Percentiles rank a stretch among this genome's conserved stretches.
Evolutionary conservation across 2,329 filamentous ascomycete species (phyloP).

Genomic region (Orbilia brochopaga): DNA sequence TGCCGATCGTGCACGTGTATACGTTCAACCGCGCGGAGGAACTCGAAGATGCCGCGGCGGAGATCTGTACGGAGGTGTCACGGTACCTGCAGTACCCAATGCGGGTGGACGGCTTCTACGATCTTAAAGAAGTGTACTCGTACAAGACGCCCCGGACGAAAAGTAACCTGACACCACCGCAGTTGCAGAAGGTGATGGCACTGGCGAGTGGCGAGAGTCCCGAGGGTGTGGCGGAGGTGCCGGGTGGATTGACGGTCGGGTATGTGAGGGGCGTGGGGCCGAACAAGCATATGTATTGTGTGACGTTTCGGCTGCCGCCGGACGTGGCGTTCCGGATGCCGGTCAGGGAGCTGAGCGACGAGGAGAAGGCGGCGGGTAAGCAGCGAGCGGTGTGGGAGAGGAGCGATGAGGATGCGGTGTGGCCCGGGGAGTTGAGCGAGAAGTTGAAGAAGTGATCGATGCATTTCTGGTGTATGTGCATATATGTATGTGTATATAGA

Average conservation of each 20-base stretch:
- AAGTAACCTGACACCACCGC: constrained; percentile 58
- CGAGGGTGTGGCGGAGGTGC: constrained; percentile 64
- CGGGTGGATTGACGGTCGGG: constrained; percentile 63
- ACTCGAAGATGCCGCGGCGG: constrained; percentile 66
- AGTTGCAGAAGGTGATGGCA: constrained; percentile 53
- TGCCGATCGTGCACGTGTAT: constrained; percentile 91
- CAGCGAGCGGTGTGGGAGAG: constrained; percentile 64
- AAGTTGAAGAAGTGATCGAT: not conserved
- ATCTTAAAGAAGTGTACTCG: constrained; percentile 18
- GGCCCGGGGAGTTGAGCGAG: constrained; percentile 35
- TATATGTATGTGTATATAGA: constrained; percentile 11
- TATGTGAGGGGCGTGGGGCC: constrained; percentile 87
- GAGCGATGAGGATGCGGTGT: constrained; percentile 18
- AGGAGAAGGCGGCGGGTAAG: constrained; percentile 77
- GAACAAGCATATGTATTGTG: constrained; percentile 96
- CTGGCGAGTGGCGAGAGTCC: constrained; percentile 54
- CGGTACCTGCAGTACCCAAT: constrained; percentile 67
- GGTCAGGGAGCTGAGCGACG: constrained; percentile 69
- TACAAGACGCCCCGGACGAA: constrained; percentile 40
- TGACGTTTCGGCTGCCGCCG: constrained; percentile 81
- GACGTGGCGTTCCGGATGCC: constrained; percentile 76
- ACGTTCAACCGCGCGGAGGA: constrained; percentile 75
- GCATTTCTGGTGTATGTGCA: not conserved
- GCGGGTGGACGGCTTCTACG: constrained; percentile 63
- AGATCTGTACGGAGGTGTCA: constrained; percentile 62